Evolutionary conservation across 768 basidiomycete genomes (phyloP).

Genomic region (Boletus tomentosulus): DNA sequence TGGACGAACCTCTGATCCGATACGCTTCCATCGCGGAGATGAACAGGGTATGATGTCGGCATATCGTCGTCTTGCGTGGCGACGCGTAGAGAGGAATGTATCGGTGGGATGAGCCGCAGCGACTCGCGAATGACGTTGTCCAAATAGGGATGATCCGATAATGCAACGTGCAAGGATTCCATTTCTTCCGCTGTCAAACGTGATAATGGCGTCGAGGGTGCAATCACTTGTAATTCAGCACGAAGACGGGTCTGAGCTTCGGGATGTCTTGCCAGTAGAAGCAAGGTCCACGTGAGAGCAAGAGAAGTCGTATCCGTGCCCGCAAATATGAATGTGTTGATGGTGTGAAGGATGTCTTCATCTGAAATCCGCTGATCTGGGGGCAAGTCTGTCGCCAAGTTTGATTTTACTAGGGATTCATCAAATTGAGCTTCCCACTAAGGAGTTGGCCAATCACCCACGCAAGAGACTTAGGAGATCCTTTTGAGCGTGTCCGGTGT

Average conservation of each 20-base stretch:
- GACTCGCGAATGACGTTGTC: conserved; percentile 75
- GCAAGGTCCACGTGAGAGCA: conserved; percentile 80
- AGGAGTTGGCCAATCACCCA: conserved; percentile 36
- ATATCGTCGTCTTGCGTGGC: conserved; percentile 76
- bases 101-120: conserved; percentile 73
- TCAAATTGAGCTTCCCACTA: conserved; percentile 6
- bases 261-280: conserved; percentile 65
- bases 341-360: conserved; percentile 78
- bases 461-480: conserved; percentile 77
- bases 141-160: conserved; percentile 65
- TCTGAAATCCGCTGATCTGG: conserved; percentile 76
- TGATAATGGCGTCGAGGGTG: conserved; percentile 38
- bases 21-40: conserved; percentile 43
- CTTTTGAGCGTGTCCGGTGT: conserved; percentile 52
- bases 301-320: conserved; percentile 87
- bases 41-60: conserved; percentile 65
- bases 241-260: conserved; percentile 68
- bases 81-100: conserved; percentile 77
- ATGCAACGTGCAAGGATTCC: conserved; percentile 49
- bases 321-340: conserved; percentile 88
- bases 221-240: conserved; percentile 53
- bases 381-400: conserved; percentile 65
- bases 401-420: conserved; percentile 66
- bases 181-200: conserved; percentile 61
- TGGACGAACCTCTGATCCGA: conserved; percentile 40